Percentiles rank a stretch among this genome's conserved stretches.
phyloP scores from a whole-genome alignment of 805 yeast genomes.

The Saturnispora halmiae region DNA sequence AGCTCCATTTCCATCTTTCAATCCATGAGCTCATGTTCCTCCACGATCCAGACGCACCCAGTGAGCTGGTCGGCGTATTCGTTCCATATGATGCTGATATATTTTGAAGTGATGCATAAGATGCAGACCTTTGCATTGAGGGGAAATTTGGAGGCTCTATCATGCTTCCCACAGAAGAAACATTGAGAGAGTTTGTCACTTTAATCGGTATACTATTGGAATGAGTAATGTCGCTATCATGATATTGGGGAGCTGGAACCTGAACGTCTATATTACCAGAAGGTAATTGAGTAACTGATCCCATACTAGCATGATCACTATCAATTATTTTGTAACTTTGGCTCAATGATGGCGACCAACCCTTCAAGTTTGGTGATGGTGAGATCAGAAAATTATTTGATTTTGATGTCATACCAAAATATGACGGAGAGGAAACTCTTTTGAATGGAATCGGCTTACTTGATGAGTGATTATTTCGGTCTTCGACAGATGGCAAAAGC shows the following conservation, averaged over 20 bases:
- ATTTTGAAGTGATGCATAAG: constrained; percentile 30
- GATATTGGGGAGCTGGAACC: background rate
- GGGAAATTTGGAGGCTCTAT: constrained; percentile 10
- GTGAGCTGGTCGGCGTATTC: constrained; percentile 6
- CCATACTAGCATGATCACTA: constrained; percentile 2
- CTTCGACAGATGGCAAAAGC: background rate
- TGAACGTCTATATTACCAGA: background rate
- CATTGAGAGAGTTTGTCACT: constrained; percentile 10
- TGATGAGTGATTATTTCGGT: background rate
- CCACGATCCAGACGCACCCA: constrained; percentile 22
- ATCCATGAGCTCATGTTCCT: constrained; percentile 25
- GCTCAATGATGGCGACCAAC: constrained; percentile 9
- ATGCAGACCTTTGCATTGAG: constrained; percentile 22
- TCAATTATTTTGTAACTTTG: constrained; percentile 4
- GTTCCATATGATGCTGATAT: constrained; percentile 32
- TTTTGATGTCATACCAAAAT: constrained; percentile 1
- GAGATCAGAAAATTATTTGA: background rate
- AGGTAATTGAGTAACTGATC: too few relatives aligned
- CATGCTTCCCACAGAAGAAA: constrained; percentile 17
- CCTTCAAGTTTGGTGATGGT: constrained; percentile 7
- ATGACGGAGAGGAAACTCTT: constrained; percentile 15
- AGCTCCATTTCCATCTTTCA: constrained; percentile 21
- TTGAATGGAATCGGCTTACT: constrained; percentile 16
- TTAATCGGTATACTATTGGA: constrained; percentile 13
- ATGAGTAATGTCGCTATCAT: constrained; percentile 6